Evolutionary conservation across 352 stramenopile species (phyloP).

Genomic region (Pythium angustatum): DNA sequence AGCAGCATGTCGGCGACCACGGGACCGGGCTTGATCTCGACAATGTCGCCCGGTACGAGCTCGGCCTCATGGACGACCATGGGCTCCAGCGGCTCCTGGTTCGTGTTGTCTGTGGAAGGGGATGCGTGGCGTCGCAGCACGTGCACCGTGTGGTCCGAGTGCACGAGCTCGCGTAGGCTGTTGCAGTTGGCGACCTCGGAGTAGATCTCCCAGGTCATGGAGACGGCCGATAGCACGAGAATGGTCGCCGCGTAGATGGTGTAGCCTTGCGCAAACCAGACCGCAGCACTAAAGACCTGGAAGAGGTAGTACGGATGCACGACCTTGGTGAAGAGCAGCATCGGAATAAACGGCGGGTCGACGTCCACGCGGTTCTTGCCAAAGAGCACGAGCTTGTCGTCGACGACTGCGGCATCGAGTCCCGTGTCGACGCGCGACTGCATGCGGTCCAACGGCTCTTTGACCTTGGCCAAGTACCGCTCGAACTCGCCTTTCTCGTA

Average conservation of each 20-base stretch:
- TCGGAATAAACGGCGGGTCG: slow-evolving; percentile 31
- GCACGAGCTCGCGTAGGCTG: slow-evolving; percentile 41
- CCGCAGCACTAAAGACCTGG: slow-evolving; percentile 49
- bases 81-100: too few relatives aligned
- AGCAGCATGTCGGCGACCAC: slow-evolving; percentile 49
- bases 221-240: slow-evolving; percentile 39
- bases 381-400: slow-evolving; percentile 36
- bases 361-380: slow-evolving; percentile 51
- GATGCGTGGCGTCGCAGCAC: slow-evolving; percentile 33
- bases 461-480: slow-evolving; percentile 45
- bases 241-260: slow-evolving; percentile 47
- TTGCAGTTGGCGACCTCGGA: slow-evolving; percentile 46
- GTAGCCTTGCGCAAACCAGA: slow-evolving; percentile 55
- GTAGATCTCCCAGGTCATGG: slow-evolving; percentile 55
- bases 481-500: slow-evolving; percentile 49
- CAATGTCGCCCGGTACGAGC: slow-evolving; percentile 53
- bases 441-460: slow-evolving; percentile 32
- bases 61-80: slow-evolving; percentile 36
- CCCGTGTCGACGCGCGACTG: slow-evolving; percentile 31
- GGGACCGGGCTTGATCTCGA: slow-evolving; percentile 32
- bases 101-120: too few relatives aligned
- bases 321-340: slow-evolving; percentile 54
- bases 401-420: slow-evolving; percentile 24
- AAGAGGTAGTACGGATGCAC: slow-evolving; percentile 69
- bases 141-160: slow-evolving; percentile 36